Base-by-base conservation (phyloP, 1,284 basidiomycete genomes). In the Tremellales sp. region DNA sequence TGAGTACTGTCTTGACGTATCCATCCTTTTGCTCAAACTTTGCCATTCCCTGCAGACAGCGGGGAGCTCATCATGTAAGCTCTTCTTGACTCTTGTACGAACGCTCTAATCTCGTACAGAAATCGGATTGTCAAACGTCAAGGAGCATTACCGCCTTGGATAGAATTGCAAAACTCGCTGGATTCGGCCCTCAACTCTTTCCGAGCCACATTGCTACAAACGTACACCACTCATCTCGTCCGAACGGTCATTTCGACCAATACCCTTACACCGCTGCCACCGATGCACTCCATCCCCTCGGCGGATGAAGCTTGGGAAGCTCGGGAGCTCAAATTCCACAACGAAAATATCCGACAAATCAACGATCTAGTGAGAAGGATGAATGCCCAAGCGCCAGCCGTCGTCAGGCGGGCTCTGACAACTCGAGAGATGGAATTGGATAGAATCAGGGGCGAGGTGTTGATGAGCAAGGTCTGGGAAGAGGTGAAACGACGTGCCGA, bases 111-210 rank as follows among this genome's bases (percentile, higher is more conserved):
- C n/a, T n/a, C n/a, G n/a, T n/a, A 36, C 51, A 67, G 59, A 85
- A 93, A 93, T 62, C 80, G 89, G 12, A 90, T 93, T 48, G 80
- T 94, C 16, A 85, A 89, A 60, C 76, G 82, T 31, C 87, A 91
- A 60, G 87, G 86, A 13, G 87, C 85, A 2, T 80, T 83, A 1
- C 91, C 90, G n/a, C 86, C 88, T 3, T 94, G 88, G 88, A 84
- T 94, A 3, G 89, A 93, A 68, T 62, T 91, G 27, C 90, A 92
- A 69, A 75, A 77, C 50, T 79, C 81, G 48, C 69, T 86, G 27
- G 81, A 85, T 45, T 65, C 68, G 1, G 78, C 84, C 0, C 66
- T 85, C 4, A 60, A 57, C 3, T 72, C 79, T 0, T 91, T 91
- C 70, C 80, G 87, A 2, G 72, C 77, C 19, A 75, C 82, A 4